A percentile compares a stretch with the other conserved stretches of the same genome.
phyloP scores from a whole-genome alignment of 768 basidiomycete species.

The Candolleomyces eurysporus region DNA sequence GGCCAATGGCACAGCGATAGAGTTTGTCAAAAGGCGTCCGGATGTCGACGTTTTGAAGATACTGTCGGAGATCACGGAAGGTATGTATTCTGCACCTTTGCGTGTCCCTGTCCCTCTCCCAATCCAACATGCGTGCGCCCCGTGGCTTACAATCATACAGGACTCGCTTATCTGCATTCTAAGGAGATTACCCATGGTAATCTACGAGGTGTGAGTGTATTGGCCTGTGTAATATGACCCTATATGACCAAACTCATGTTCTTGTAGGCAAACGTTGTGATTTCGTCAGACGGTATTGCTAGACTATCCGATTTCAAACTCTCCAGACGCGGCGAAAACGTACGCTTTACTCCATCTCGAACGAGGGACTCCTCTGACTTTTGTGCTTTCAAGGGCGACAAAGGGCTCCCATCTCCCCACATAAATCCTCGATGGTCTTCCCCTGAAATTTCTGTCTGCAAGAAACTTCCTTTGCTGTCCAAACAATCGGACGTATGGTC shows the following conservation, averaged over 20 bases:
- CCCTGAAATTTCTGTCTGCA: no score
- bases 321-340: constrained; percentile 21
- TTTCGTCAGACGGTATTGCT: constrained; percentile 36
- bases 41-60: constrained; percentile 34
- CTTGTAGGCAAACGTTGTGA: constrained; percentile 42
- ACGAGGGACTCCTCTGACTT: no score
- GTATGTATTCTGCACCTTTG: constrained; percentile 10
- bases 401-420: no score
- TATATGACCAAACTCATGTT: background rate
- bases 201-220: constrained; percentile 39
- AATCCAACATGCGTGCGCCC: no score
- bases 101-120: no score
- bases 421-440: no score
- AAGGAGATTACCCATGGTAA: constrained; percentile 40
- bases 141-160: constrained; percentile 12
- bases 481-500: no score
- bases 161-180: constrained; percentile 40
- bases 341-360: constrained; percentile 14
- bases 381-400: no score
- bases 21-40: constrained; percentile 31
- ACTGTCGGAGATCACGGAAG: constrained; percentile 35
- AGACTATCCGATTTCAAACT: constrained; percentile 46
- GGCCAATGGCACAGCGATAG: constrained; percentile 39
- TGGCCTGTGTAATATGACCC: no score
- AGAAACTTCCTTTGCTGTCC: no score